Evolutionary conservation across 345 rosid species (phyloP).

Genomic region (Syzygium aqueum): DNA sequence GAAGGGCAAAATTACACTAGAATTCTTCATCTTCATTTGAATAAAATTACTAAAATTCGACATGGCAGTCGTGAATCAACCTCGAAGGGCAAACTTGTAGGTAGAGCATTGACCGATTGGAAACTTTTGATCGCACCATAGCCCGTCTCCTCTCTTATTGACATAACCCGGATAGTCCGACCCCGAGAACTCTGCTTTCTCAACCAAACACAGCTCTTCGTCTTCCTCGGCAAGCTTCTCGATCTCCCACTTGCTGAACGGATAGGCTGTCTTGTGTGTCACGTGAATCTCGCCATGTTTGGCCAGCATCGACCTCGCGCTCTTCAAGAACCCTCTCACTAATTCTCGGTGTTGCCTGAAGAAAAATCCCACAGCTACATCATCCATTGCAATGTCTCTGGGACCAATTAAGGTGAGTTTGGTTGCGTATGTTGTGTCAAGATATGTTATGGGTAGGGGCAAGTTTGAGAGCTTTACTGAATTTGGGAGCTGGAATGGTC

Average conservation of each 20-base stretch:
- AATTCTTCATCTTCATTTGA: not conserved
- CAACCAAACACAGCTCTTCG: not conserved
- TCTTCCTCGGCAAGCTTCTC: constrained; percentile 15
- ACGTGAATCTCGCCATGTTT: constrained; percentile 42
- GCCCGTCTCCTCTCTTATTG: constrained; percentile 40
- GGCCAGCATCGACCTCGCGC: constrained; percentile 25
- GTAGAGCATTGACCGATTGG: constrained; percentile 24
- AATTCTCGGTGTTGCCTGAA: constrained; percentile 21
- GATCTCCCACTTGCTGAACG: constrained; percentile 35
- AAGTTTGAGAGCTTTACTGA: not conserved
- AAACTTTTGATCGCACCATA: constrained; percentile 12
- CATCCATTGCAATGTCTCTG: not conserved
- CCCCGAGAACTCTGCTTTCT: not conserved
- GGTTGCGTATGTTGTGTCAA: not conserved
- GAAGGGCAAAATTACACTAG: not conserved
- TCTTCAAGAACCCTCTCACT: constrained; percentile 37
- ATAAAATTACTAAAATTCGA: not conserved
- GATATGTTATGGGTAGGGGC: not conserved
- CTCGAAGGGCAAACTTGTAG: constrained; percentile 20
- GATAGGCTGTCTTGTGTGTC: constrained; percentile 35
- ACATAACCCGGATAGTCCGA: constrained; percentile 29
- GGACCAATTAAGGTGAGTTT: not conserved
- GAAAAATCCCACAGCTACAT: not conserved
- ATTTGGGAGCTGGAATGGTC: not conserved
- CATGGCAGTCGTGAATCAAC: not conserved